Conservation (phyloP, 345 rosid species). For the Gynandropsis gynandra region DNA sequence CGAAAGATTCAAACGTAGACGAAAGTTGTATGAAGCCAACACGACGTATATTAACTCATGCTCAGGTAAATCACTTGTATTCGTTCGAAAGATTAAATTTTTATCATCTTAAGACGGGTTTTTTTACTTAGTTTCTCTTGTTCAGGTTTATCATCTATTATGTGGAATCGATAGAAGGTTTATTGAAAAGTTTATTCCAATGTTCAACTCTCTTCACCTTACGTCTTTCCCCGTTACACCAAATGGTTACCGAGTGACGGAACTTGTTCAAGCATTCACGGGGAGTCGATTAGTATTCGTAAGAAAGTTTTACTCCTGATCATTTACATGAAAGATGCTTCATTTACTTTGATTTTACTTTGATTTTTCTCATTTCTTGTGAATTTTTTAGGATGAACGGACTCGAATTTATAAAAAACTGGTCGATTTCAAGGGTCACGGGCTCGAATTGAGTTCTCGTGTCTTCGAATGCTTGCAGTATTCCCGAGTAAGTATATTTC, state of each 20-base stretch:
- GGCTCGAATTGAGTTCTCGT: slow-evolving; percentile 61
- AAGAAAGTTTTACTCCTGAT: slow-evolving; percentile 23
- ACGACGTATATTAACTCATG: slow-evolving; percentile 55
- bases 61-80: slow-evolving; percentile 46
- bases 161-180: slow-evolving; percentile 51
- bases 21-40: slow-evolving; percentile 41
- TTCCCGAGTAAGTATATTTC: slow-evolving; percentile 59
- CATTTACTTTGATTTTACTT: slow-evolving; percentile 6
- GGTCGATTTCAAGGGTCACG: slow-evolving; percentile 57
- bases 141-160: slow-evolving; percentile 55
- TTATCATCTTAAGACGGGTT: slow-evolving; percentile 1
- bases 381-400: slow-evolving; percentile 56
- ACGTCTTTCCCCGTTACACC: slow-evolving; percentile 74
- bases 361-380: slow-evolving; percentile 10
- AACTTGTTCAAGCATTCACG: slow-evolving; percentile 45
- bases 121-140: slow-evolving; percentile 1
- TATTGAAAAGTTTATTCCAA: slow-evolving; percentile 36
- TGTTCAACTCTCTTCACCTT: slow-evolving; percentile 36
- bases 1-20: slow-evolving; percentile 46
- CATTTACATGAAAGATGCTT: slow-evolving; percentile 4
- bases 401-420: slow-evolving; percentile 68
- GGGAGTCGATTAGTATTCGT: slow-evolving; percentile 60
- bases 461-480: slow-evolving; percentile 66
- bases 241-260: slow-evolving; percentile 79
- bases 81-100: too few relatives aligned